phyloP scores from a whole-genome alignment of 2,329 filamentous ascomycete species.

The Xenoacremonium recifei region DNA sequence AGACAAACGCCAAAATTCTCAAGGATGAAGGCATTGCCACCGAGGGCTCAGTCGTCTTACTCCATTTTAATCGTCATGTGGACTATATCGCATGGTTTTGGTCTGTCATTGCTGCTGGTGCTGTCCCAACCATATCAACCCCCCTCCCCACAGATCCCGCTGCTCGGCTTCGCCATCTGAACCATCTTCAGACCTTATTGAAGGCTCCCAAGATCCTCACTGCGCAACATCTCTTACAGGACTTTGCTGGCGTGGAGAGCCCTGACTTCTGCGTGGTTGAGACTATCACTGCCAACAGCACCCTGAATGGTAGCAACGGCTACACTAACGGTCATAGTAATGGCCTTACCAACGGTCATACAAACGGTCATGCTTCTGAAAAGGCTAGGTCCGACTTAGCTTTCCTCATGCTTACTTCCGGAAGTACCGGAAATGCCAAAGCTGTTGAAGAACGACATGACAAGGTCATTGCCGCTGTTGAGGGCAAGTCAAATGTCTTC shows the following conservation, averaged over 20 bases:
- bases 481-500: constrained; percentile 32
- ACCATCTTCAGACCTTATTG: neutral
- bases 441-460: constrained; percentile 43
- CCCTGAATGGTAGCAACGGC: neutral
- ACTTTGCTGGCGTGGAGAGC: neutral
- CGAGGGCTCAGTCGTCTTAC: neutral
- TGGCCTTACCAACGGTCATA: too few relatives aligned
- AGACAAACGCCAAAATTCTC: too few relatives aligned
- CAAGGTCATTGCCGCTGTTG: constrained; percentile 41
- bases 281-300: neutral
- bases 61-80: neutral
- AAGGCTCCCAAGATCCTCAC: neutral
- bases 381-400: constrained; percentile 19
- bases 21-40: too few relatives aligned
- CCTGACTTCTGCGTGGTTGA: neutral
- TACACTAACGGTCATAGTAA: too few relatives aligned
- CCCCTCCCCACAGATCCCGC: neutral
- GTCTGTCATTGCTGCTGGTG: neutral
- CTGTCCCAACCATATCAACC: neutral
- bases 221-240: neutral
- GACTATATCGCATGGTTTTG: neutral
- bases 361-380: too few relatives aligned
- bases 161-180: neutral
- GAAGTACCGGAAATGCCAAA: constrained; percentile 50
- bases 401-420: constrained; percentile 51